phyloP scores from a whole-genome alignment of 371 early-diverging fungal species.

The Mucor plumbeus region DNA sequence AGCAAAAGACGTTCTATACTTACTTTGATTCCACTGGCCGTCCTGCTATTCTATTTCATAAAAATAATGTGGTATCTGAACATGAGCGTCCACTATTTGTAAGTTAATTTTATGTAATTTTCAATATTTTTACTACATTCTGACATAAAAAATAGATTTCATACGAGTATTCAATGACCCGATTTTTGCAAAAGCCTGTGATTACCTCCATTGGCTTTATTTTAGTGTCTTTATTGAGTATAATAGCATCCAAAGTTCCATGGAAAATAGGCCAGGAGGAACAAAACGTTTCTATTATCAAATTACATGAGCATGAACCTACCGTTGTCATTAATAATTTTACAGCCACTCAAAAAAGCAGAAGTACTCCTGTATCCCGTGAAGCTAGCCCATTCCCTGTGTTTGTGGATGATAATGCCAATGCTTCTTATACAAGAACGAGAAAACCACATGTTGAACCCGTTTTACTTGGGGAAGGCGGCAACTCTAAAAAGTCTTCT shows the following conservation, averaged over 20 bases:
- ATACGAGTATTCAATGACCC: not conserved
- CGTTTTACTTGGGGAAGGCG: not conserved
- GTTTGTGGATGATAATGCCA: not conserved
- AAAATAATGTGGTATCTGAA: slow-evolving; percentile 66
- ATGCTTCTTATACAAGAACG: not conserved
- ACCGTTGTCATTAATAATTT: not conserved
- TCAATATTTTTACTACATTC: not conserved
- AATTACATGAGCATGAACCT: not conserved
- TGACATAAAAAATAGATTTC: not conserved
- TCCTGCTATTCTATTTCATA: slow-evolving; percentile 57
- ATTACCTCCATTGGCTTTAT: not conserved
- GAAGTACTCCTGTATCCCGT: not conserved
- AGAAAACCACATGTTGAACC: not conserved
- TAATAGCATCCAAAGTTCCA: not conserved
- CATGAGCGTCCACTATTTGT: slow-evolving; percentile 46
- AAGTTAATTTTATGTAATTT: not conserved
- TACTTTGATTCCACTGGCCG: slow-evolving; percentile 77
- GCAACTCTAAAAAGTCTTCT: not conserved
- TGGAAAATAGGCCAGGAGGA: not conserved
- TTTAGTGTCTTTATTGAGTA: not conserved
- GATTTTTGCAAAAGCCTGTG: not conserved
- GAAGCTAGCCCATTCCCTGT: slow-evolving; percentile 2
- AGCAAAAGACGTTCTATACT: slow-evolving; percentile 50
- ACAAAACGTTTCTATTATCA: not conserved
- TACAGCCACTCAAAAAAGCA: not conserved